phyloP scores from a whole-genome alignment of 1,139 yeast genomes.

The Debaryomyces sp. region DNA sequence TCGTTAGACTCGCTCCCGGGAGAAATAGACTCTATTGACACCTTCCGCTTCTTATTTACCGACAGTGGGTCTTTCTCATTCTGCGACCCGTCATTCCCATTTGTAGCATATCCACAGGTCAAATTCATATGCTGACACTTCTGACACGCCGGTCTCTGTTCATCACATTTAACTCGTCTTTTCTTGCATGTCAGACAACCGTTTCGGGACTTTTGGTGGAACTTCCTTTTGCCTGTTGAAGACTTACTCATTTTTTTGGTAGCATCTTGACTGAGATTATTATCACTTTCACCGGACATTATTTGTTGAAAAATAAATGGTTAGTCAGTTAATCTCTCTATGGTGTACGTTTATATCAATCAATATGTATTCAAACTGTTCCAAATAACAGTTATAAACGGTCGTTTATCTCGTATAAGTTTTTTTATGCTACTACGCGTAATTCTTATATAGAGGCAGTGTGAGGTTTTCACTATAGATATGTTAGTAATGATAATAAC shows the following conservation, averaged over 20 bases:
- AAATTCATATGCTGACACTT: constrained; percentile 80
- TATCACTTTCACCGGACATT: constrained; percentile 5
- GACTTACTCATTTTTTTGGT: constrained; percentile 15
- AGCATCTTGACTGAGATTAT: constrained; percentile 2
- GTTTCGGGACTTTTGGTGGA: constrained; percentile 82
- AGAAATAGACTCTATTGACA: constrained; percentile 3
- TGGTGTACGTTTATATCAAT: not conserved
- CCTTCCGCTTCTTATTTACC: constrained; percentile 10
- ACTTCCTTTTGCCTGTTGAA: constrained; percentile 58
- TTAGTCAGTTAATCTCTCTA: not conserved
- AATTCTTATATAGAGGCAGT: constrained; percentile 6
- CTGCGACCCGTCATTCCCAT: constrained; percentile 7
- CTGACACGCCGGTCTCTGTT: constrained; percentile 73
- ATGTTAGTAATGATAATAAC: not conserved
- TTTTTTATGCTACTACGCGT: constrained; percentile 2
- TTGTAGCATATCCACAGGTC: constrained; percentile 61
- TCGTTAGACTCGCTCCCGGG: constrained; percentile 2
- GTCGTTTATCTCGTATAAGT: constrained; percentile 19
- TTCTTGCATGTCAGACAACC: constrained; percentile 91
- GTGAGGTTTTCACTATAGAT: not conserved
- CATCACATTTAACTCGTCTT: constrained; percentile 92
- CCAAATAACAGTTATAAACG: not conserved
- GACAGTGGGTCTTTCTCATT: constrained; percentile 5
- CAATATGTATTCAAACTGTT: not conserved
- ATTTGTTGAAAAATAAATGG: constrained; percentile 6